Evolutionary conservation across 1,139 yeast genomes (phyloP).

Genomic region (Lodderomyces pseudojiufengensis): DNA sequence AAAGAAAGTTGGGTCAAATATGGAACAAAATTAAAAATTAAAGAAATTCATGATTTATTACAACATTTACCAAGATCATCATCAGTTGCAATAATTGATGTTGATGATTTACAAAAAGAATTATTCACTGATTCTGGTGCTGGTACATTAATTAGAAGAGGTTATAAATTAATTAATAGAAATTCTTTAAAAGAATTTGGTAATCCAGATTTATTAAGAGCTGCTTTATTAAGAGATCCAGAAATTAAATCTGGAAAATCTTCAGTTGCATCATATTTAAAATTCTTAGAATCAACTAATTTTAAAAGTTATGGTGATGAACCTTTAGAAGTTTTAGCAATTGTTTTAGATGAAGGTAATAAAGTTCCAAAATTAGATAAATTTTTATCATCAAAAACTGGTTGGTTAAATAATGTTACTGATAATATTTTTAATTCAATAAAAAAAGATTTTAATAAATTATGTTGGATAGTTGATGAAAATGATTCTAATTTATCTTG

Average conservation of each 20-base stretch:
- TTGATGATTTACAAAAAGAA: conserved; percentile 92
- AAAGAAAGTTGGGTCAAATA: conserved; percentile 97
- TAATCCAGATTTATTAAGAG: conserved; percentile 70
- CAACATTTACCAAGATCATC: conserved; percentile 95
- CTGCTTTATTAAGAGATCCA: conserved; percentile 72
- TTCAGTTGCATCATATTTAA: conserved; percentile 80
- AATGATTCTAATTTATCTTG: conserved; percentile 88
- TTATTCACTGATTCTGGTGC: conserved; percentile 98
- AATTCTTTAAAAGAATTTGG: conserved; percentile 68
- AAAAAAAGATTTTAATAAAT: conserved; percentile 63
- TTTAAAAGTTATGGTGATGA: conserved; percentile 93
- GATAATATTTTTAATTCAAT: conserved; percentile 89
- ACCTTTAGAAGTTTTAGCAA: conserved; percentile 90
- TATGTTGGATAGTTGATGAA: conserved; percentile 89
- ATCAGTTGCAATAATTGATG: conserved; percentile 95
- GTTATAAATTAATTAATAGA: conserved; percentile 79
- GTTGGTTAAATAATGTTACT: conserved; percentile 96
- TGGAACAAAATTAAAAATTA: conserved; percentile 95
- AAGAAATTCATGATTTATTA: conserved; percentile 90
- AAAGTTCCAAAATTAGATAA: conserved; percentile 76
- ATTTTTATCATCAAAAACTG: conserved; percentile 81
- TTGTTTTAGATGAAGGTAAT: conserved; percentile 49
- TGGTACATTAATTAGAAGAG: conserved; percentile 96
- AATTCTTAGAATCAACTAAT: conserved; percentile 55
- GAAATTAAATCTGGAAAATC: conserved; percentile 67